A percentile compares a stretch with the other conserved stretches of the same genome.
These are phyloP conservation scores for Colletotrichum sp. DNA, from an alignment of 2,329 filamentous ascomycete genomes.

Conservation along the genomic window DNA sequence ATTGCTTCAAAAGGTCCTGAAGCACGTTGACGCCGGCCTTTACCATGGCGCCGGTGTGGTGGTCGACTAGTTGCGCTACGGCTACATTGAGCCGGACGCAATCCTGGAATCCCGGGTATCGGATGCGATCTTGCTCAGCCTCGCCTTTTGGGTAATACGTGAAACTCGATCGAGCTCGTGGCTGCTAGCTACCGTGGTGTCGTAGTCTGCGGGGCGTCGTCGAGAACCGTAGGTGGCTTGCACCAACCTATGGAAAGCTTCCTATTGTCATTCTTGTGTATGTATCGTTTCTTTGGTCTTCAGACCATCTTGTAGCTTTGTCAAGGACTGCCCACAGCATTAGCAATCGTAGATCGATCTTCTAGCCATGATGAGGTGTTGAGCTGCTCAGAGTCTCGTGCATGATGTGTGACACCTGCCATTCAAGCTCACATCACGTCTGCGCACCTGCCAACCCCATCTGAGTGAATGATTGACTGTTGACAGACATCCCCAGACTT, in stretches of 20 bases:
- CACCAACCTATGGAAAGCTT: background rate
- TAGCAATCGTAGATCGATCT: accelerated
- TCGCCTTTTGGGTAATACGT: background rate
- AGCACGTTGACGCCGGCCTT: background rate
- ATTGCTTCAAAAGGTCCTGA: background rate
- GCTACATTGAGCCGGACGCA: background rate
- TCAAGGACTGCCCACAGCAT: background rate
- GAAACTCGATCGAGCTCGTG: background rate
- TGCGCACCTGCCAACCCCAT: background rate
- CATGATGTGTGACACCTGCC: background rate
- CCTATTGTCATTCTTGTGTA: background rate
- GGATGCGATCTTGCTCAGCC: background rate
- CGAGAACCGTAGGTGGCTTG: background rate
- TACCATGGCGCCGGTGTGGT: background rate
- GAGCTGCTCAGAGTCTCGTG: background rate
- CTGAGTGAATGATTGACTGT: background rate
- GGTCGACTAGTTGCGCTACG: background rate
- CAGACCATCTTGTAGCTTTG: background rate
- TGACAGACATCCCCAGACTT: background rate
- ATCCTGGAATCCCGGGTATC: background rate
- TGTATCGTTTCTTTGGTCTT: background rate
- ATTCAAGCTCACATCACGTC: background rate
- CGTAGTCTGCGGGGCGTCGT: background rate
- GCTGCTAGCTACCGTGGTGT: background rate
- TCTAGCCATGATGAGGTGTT: background rate